These are phyloP conservation scores for Omphalotus guepiniiformis DNA, from an alignment of 768 basidiomycete species.

Conservation along the genomic window DNA sequence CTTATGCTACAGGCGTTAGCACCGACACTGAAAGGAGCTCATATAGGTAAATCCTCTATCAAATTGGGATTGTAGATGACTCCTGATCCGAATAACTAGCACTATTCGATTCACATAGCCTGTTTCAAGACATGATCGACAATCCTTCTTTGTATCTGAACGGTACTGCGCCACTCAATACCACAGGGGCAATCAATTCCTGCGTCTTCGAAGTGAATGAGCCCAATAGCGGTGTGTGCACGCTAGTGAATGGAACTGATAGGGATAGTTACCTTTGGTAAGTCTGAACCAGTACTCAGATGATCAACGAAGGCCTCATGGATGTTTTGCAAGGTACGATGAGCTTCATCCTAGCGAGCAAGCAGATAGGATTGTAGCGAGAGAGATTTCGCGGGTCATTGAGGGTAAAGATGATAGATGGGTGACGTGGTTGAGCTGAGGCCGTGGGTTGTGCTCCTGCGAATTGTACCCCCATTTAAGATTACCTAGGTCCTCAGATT, in stretches of 20 bases:
- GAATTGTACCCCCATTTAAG: too few species aligned
- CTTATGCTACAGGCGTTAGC: conserved; percentile 32
- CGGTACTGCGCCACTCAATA: conserved; percentile 46
- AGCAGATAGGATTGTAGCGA: conserved; percentile 47
- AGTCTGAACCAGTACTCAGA: conserved; percentile 14
- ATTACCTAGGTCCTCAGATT: too few species aligned
- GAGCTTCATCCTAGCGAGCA: conserved; percentile 63
- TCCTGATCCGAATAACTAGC: conserved; percentile 17
- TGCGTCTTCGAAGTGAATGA: conserved; percentile 30
- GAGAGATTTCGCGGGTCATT: conserved; percentile 45
- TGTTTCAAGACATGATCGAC: conserved; percentile 37
- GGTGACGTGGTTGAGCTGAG: conserved; percentile 49
- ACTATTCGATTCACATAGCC: conserved; percentile 38
- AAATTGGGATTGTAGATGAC: too few species aligned
- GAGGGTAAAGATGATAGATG: conserved; percentile 39
- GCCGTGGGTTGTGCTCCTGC: too few species aligned
- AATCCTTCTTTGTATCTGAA: conserved; percentile 39
- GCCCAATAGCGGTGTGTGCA: conserved; percentile 26
- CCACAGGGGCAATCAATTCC: conserved; percentile 30
- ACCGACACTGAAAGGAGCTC: conserved; percentile 32
- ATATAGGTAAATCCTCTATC: conserved; percentile 34
- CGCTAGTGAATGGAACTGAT: conserved; percentile 36
- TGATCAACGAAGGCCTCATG: conserved; percentile 1
- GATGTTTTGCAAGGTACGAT: conserved; percentile 36
- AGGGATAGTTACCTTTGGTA: conserved; percentile 61